phyloP scores from a whole-genome alignment of 306 rosid species.

The Trifolium fragiferum region DNA sequence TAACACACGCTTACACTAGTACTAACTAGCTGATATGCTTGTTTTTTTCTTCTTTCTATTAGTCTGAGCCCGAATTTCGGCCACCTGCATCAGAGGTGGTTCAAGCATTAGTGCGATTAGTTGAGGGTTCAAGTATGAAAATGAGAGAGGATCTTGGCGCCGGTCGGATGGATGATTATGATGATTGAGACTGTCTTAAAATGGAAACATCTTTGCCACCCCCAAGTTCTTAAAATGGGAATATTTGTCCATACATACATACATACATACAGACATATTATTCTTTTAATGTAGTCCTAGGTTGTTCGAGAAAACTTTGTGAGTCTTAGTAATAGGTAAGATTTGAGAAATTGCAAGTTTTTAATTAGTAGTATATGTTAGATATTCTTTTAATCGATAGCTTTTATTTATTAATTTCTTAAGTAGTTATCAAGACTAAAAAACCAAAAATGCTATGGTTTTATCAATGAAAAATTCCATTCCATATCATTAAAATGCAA shows the following conservation, averaged over 20 bases:
- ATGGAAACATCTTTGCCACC: conserved; percentile 4
- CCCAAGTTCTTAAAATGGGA: neutral
- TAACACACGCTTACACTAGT: neutral
- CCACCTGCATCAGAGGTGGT: conserved; percentile 85
- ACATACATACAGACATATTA: neutral
- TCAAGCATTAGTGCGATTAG: conserved; percentile 66
- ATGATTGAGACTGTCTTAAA: conserved; percentile 17
- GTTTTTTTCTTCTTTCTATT: neutral
- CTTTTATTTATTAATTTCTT: neutral
- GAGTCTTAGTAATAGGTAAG: neutral
- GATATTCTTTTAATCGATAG: no score
- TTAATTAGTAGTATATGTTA: neutral
- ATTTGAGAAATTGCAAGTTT: conserved; percentile 3
- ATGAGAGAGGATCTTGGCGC: conserved; percentile 65
- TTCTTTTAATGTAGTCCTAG: conserved; percentile 30
- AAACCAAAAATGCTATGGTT: no score
- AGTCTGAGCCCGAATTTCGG: conserved; percentile 80
- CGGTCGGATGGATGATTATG: conserved; percentile 55
- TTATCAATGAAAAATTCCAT: no score
- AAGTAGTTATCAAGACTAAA: no score
- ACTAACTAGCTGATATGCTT: conserved; percentile 3
- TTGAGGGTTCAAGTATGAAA: conserved; percentile 62
- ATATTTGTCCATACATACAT: neutral
- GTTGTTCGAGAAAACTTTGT: conserved; percentile 4
- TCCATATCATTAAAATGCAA: no score